Evolutionary conservation across 2,329 filamentous ascomycete genomes (phyloP), one percentile per base, ranked within the genome.

Genomic region (Verticillium albo-atrum): DNA sequence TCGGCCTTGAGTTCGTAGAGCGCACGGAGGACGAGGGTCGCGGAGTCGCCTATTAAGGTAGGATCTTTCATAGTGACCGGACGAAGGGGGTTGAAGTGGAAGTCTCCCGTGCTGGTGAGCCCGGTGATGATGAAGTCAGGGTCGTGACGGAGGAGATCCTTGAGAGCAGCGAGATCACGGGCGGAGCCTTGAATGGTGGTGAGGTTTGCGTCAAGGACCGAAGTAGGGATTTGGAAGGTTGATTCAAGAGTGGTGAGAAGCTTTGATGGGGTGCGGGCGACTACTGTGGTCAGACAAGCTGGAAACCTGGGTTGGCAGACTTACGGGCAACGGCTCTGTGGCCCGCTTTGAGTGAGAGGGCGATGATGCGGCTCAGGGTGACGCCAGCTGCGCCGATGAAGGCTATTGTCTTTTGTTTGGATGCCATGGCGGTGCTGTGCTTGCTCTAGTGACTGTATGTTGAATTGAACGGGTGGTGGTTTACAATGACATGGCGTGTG

Each of bases 51-150:
- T 7, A 54, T 61, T 14, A 61, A 10, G 1, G 59, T 58, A 5
- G 27, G 53, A 20, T 61, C 59, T 25, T 54, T 30, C 56, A 61
- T 58, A 3, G 56, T 53, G 9, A 61, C 53, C 4, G 59, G 59
- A n/a, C 52, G 37, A 23, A 61, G 15, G 23, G 59, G 59, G 27
- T 61, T 61, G 20, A 56, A 20, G 30, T 58, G 59, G 25, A 32
- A 56, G 14, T 52, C 55, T 5, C 56, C 56, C 14, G 23, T 6
- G 6, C 54, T 52, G 10, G 56, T 58, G 30, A 61, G 54, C 10
- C 59, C 56, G 37, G 37, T 55, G 25, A 56, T 26, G 56, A 61
- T 56, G 53, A 61, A 32, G 10, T 61, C 51, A 3, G 52, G 28
- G 26, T 58, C 47, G 17, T 58, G 27, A 12, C 25, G 53, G 6